Conservation (phyloP, 495 filamentous ascomycete genomes). For the Aspergillus haitiensis region DNA sequence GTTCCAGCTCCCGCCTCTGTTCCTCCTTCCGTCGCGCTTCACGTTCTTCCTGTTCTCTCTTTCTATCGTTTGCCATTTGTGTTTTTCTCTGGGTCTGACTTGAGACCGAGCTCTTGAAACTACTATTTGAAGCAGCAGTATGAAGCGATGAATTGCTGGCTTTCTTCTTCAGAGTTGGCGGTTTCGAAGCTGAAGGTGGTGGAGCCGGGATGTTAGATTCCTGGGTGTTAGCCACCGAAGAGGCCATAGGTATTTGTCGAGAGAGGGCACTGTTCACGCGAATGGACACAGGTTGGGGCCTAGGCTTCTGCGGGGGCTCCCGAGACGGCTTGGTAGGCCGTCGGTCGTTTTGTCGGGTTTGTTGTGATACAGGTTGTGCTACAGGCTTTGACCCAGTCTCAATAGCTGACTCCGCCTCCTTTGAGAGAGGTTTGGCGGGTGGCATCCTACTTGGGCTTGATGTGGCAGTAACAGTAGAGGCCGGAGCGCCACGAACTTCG, state of each 20-base stretch:
- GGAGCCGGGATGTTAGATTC: slow-evolving; percentile 55
- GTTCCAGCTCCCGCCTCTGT: slow-evolving; percentile 72
- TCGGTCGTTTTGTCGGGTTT: slow-evolving; percentile 53
- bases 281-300: slow-evolving; percentile 77
- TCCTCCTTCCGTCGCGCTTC: slow-evolving; percentile 77
- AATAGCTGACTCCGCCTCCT: slow-evolving; percentile 32
- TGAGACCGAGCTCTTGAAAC: slow-evolving; percentile 69
- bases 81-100: slow-evolving; percentile 55
- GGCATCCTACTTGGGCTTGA: slow-evolving; percentile 41
- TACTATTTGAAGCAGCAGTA: slow-evolving; percentile 61
- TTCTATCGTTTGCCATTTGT: slow-evolving; percentile 68
- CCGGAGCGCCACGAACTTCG: slow-evolving; percentile 37
- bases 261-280: slow-evolving; percentile 69
- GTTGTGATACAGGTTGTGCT: slow-evolving; percentile 55
- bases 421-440: slow-evolving; percentile 53
- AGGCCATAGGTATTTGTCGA: slow-evolving; percentile 66
- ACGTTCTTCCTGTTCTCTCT: slow-evolving; percentile 76
- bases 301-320: slow-evolving; percentile 61
- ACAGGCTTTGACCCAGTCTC: slow-evolving; percentile 42
- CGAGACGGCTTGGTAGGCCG: slow-evolving; percentile 71
- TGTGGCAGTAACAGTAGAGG: slow-evolving; percentile 5
- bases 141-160: slow-evolving; percentile 68
- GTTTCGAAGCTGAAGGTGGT: slow-evolving; percentile 47
- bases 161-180: slow-evolving; percentile 57
- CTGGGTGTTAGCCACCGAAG: slow-evolving; percentile 57